Evolutionary conservation across 345 rosid genomes (phyloP).

Genomic region (Salix udensis): DNA sequence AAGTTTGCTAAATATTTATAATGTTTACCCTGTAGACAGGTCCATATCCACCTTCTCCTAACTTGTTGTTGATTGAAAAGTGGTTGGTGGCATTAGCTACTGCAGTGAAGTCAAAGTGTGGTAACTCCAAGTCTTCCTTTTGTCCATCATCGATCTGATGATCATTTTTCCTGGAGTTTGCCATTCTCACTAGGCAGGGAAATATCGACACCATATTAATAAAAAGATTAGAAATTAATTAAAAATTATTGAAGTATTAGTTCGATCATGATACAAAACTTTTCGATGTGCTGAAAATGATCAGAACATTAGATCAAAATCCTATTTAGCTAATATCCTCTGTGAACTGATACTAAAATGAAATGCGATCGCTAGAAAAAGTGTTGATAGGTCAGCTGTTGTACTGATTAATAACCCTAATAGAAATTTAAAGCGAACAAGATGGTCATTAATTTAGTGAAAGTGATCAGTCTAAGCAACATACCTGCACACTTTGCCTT

Average conservation of each 20-base stretch:
- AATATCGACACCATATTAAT: too few species aligned
- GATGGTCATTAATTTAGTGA: neutral
- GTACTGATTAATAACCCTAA: neutral
- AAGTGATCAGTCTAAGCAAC: neutral
- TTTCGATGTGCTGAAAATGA: neutral
- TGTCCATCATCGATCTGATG: neutral
- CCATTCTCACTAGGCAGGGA: too few species aligned
- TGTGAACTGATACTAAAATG: neutral
- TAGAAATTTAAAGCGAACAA: neutral
- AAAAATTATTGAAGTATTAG: too few species aligned
- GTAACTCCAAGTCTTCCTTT: neutral
- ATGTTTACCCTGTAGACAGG: too few species aligned
- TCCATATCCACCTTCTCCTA: conserved; percentile 52
- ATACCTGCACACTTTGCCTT: conserved; percentile 2
- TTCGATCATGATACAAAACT: neutral
- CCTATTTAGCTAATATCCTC: neutral
- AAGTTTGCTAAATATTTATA: too few species aligned
- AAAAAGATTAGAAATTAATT: too few species aligned
- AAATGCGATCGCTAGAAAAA: neutral
- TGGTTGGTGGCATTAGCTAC: conserved; percentile 31
- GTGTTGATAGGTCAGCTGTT: too few species aligned
- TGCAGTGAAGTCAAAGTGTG: neutral
- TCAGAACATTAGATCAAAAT: neutral
- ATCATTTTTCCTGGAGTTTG: neutral
- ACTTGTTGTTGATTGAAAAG: conserved; percentile 34